Percentiles rank a stretch among this genome's conserved stretches.
Evolutionary conservation across 495 filamentous ascomycete species (phyloP).

Genomic region (Acidiella bohemica): DNA sequence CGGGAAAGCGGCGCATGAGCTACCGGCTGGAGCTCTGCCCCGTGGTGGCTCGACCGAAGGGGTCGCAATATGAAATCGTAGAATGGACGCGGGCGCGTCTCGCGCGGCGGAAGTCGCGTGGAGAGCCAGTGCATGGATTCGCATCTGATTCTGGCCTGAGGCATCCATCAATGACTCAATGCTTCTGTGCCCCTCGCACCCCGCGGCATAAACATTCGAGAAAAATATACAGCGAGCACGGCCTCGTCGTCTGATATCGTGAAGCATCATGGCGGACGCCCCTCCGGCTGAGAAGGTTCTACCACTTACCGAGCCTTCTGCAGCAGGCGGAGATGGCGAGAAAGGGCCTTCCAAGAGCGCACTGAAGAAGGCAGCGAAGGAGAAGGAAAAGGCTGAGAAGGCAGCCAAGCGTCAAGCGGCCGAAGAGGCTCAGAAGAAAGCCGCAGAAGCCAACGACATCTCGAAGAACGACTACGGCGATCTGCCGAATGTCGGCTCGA

Average conservation of each 20-base stretch:
- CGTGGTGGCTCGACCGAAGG: too few species aligned
- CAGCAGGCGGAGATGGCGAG: conserved; percentile 12
- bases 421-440: conserved; percentile 27
- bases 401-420: conserved; percentile 24
- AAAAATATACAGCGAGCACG: background rate
- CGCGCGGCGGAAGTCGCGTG: too few species aligned
- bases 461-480: conserved; percentile 33
- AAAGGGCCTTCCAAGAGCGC: conserved; percentile 46
- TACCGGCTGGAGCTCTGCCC: too few species aligned
- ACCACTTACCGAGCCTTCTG: conserved; percentile 17
- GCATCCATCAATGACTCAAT: too few species aligned
- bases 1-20: too few species aligned
- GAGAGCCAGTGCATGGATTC: too few species aligned
- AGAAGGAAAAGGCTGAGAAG: conserved; percentile 39
- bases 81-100: too few species aligned
- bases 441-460: conserved; percentile 27
- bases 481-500: conserved; percentile 26
- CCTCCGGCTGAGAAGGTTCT: conserved; percentile 2
- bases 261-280: background rate
- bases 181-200: too few species aligned
- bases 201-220: background rate
- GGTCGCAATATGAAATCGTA: too few species aligned
- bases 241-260: too few species aligned
- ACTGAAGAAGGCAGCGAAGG: conserved; percentile 53
- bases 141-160: too few species aligned